Conservation (phyloP, 2,329 filamentous ascomycete species). For the Pestalotiopsis sp. region DNA sequence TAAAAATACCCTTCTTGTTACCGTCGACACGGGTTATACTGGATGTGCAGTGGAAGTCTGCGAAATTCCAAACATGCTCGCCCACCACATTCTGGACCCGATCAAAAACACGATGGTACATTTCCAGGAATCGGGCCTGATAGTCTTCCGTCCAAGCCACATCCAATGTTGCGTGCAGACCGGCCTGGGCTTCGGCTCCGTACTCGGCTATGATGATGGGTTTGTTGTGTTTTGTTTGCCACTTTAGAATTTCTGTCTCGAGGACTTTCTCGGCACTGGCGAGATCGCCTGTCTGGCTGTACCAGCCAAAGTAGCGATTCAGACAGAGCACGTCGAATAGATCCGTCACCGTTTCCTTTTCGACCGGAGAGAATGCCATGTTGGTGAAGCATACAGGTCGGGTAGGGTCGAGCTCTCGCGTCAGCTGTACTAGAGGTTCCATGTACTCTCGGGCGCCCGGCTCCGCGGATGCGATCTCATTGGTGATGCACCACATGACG, state of each 20-base stretch:
- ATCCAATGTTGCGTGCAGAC: not conserved
- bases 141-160: not conserved
- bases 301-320: constrained; percentile 34
- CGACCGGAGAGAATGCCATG: constrained; percentile 14
- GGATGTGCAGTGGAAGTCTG: constrained; percentile 25
- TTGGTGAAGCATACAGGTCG: constrained; percentile 29
- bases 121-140: constrained; percentile 2
- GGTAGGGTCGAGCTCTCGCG: constrained; percentile 26
- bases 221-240: not conserved
- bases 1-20: constrained; percentile 30
- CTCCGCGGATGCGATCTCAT: constrained; percentile 26
- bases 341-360: constrained; percentile 24
- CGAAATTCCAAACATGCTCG: constrained; percentile 31
- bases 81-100: constrained; percentile 26
- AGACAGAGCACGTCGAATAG: constrained; percentile 30
- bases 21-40: constrained; percentile 24
- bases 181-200: not conserved
- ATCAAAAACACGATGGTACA: constrained; percentile 34
- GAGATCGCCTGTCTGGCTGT: constrained; percentile 25
- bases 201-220: not conserved
- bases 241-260: constrained; percentile 21
- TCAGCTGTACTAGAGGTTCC: constrained; percentile 24
- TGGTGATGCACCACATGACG: constrained; percentile 28
- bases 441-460: constrained; percentile 26
- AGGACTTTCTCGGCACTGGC: constrained; percentile 24